Evolutionary conservation across 371 early-diverging fungal genomes (phyloP).

Genomic region (Lichtheimia corymbifera): DNA sequence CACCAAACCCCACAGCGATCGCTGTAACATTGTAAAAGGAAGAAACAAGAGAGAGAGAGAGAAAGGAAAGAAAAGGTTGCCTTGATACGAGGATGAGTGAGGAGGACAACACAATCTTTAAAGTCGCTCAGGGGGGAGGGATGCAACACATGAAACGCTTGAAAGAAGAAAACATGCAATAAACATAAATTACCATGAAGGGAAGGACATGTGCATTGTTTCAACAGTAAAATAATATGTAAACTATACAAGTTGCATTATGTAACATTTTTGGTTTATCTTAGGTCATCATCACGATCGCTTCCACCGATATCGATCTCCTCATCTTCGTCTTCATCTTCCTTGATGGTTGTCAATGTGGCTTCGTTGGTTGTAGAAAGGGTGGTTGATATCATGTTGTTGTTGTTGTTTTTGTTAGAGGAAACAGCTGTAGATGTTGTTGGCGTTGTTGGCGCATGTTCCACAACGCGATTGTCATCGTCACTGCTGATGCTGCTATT

Average conservation of each 20-base stretch:
- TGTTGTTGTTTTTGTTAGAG: neutral
- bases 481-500: constrained; percentile 6
- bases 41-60: neutral
- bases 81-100: no score
- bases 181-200: no score
- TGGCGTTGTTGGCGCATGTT: constrained; percentile 13
- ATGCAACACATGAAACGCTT: no score
- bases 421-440: neutral
- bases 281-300: constrained; percentile 61
- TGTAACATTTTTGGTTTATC: constrained; percentile 14
- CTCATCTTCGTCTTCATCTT: constrained; percentile 57
- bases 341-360: constrained; percentile 20
- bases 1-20: neutral
- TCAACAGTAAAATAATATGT: no score
- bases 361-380: neutral
- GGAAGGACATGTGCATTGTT: no score
- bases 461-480: constrained; percentile 13
- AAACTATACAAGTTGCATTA: no score
- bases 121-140: no score
- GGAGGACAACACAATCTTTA: no score
- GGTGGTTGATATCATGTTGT: constrained; percentile 6
- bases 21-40: no score
- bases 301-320: constrained; percentile 69
- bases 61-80: neutral
- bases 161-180: no score